Evolutionary conservation across 23 red algal genomes (phyloP).

Genomic region (Chondrus crispus): DNA sequence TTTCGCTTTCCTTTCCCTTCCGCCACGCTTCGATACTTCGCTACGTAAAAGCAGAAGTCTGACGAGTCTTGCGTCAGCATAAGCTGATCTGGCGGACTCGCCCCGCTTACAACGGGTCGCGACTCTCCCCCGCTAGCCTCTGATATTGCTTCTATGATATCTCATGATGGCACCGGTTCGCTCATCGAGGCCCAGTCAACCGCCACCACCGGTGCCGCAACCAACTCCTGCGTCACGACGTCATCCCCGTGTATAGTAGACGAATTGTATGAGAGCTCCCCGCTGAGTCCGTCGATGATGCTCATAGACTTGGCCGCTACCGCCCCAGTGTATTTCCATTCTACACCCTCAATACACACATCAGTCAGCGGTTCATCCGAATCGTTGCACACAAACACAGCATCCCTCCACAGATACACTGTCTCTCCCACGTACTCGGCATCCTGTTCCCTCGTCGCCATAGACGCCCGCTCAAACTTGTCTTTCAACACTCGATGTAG

Average conservation of each 20-base stretch:
- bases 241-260: background rate
- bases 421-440: too few relatives aligned
- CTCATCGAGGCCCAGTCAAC: background rate
- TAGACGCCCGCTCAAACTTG: background rate
- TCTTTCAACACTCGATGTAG: slow-evolving; percentile 54
- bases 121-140: background rate
- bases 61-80: slow-evolving; percentile 43
- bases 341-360: background rate
- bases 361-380: too few relatives aligned
- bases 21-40: background rate
- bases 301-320: slow-evolving; percentile 8
- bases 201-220: background rate
- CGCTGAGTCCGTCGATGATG: background rate
- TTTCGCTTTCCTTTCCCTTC: slow-evolving; percentile 13
- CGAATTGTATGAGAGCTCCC: slow-evolving; percentile 30
- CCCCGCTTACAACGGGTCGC: background rate
- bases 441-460: background rate
- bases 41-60: slow-evolving; percentile 73
- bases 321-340: background rate
- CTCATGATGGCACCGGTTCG: slow-evolving; percentile 1
- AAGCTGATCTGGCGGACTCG: slow-evolving; percentile 56
- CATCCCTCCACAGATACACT: slow-evolving; percentile 51
- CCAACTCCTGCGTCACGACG: background rate
- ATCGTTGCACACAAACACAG: slow-evolving; percentile 76
- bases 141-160: background rate